Percentiles rank a stretch among this genome's conserved stretches.
Conservation (phyloP, 1,139 yeast genomes). For the Saccharomyces uvarum region DNA sequence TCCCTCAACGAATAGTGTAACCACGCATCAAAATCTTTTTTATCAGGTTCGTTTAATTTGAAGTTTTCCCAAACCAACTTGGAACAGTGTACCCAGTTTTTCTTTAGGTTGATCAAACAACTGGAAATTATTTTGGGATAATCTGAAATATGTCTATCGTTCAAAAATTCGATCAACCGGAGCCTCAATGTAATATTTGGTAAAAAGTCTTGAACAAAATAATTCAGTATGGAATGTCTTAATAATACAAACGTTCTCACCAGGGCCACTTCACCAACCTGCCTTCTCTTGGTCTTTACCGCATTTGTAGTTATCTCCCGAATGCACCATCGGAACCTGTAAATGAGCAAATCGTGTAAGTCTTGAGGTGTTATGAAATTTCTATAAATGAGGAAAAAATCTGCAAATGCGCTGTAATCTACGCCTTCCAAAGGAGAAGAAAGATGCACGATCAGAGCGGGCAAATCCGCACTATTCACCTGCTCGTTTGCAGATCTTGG, state of each 20-base stretch:
- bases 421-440: slow-evolving; percentile 67
- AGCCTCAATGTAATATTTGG: slow-evolving; percentile 41
- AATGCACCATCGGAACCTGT: slow-evolving; percentile 70
- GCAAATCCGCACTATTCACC: slow-evolving; percentile 30
- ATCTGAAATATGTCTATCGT: slow-evolving; percentile 32
- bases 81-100: slow-evolving; percentile 31
- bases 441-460: slow-evolving; percentile 60
- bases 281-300: slow-evolving; percentile 34
- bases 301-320: slow-evolving; percentile 31
- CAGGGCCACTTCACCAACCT: slow-evolving; percentile 60
- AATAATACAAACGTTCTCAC: slow-evolving; percentile 80
- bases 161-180: slow-evolving; percentile 43
- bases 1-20: slow-evolving; percentile 20
- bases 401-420: slow-evolving; percentile 72
- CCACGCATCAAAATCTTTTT: slow-evolving; percentile 20
- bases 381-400: slow-evolving; percentile 79
- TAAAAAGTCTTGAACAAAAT: slow-evolving; percentile 63
- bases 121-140: slow-evolving; percentile 37
- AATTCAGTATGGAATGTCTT: slow-evolving; percentile 82
- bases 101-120: slow-evolving; percentile 38
- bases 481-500: slow-evolving; percentile 14
- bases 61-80: slow-evolving; percentile 26
- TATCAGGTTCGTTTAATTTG: slow-evolving; percentile 16
- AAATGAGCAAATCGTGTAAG: slow-evolving; percentile 52
- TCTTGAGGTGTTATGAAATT: slow-evolving; percentile 53